Conservation (phyloP, 2,329 filamentous ascomycete genomes). For the Aaosphaeria arxii region DNA sequence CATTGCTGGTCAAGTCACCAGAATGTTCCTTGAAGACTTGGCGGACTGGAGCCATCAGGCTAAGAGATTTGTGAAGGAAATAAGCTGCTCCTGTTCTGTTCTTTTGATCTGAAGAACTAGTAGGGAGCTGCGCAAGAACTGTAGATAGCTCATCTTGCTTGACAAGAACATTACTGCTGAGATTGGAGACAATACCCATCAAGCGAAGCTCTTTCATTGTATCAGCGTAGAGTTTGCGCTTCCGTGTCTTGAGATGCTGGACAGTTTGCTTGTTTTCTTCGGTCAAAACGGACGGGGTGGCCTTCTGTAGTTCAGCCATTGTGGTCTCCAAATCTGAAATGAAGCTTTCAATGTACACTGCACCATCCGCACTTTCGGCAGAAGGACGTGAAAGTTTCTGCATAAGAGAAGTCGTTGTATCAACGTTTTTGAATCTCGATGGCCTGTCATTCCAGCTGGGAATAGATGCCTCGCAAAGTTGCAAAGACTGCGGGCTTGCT, state of each 20-base stretch:
- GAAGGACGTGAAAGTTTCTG: slow-evolving; percentile 56
- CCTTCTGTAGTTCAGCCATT: slow-evolving; percentile 72
- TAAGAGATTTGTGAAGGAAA: slow-evolving; percentile 76
- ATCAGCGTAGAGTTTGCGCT: slow-evolving; percentile 86
- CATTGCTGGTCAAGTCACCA: slow-evolving; percentile 77
- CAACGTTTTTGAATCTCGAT: slow-evolving; percentile 67
- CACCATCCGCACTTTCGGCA: slow-evolving; percentile 53
- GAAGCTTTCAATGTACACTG: slow-evolving; percentile 64
- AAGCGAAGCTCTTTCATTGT: slow-evolving; percentile 76
- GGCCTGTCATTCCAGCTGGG: slow-evolving; percentile 44
- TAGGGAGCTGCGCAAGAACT: slow-evolving; percentile 59
- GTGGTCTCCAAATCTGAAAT: slow-evolving; percentile 65
- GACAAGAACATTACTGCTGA: slow-evolving; percentile 69
- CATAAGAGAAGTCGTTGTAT: slow-evolving; percentile 74
- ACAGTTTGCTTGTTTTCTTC: slow-evolving; percentile 83
- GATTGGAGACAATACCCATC: slow-evolving; percentile 87
- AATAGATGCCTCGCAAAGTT: slow-evolving; percentile 19
- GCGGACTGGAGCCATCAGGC: slow-evolving; percentile 67
- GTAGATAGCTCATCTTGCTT: slow-evolving; percentile 69
- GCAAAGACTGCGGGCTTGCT: slow-evolving; percentile 12
- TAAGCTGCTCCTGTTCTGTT: slow-evolving; percentile 55
- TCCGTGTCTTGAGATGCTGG: slow-evolving; percentile 86
- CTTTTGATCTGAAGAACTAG: slow-evolving; percentile 5
- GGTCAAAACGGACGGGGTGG: slow-evolving; percentile 76
- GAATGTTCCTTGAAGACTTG: slow-evolving; percentile 70